phyloP scores from a whole-genome alignment of 495 filamentous ascomycete genomes.

The Penicillium samsonianum region DNA sequence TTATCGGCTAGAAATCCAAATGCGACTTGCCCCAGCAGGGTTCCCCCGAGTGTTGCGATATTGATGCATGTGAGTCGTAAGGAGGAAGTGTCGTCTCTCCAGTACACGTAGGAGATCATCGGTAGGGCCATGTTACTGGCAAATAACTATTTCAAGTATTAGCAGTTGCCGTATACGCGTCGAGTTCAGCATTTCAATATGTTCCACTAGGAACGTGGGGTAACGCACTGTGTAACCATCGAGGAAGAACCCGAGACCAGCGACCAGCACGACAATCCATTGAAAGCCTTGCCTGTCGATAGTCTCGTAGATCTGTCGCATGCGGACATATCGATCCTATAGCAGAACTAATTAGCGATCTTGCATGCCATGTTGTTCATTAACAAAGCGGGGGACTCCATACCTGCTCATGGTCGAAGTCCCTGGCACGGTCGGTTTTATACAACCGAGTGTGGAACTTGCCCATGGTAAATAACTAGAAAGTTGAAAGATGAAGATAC shows the following conservation, averaged over 20 bases:
- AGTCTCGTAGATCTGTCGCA: slow-evolving; percentile 51
- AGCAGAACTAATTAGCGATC: background rate
- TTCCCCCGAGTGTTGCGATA: slow-evolving; percentile 58
- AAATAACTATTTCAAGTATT: slow-evolving; percentile 46
- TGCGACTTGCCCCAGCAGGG: slow-evolving; percentile 58
- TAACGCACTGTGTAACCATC: slow-evolving; percentile 65
- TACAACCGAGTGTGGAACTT: slow-evolving; percentile 45
- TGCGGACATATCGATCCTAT: slow-evolving; percentile 51
- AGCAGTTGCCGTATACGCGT: slow-evolving; percentile 2
- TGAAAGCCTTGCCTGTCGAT: slow-evolving; percentile 51
- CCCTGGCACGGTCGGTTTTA: slow-evolving; percentile 51
- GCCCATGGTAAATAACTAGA: slow-evolving; percentile 28
- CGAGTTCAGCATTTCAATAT: background rate
- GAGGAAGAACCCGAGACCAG: slow-evolving; percentile 67
- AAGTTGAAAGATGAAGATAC: background rate
- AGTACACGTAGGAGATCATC: slow-evolving; percentile 64
- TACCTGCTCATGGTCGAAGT: slow-evolving; percentile 54
- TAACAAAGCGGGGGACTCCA: background rate
- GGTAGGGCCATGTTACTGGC: slow-evolving; percentile 65
- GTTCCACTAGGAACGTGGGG: background rate
- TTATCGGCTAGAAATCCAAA: slow-evolving; percentile 66
- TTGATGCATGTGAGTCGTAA: slow-evolving; percentile 55
- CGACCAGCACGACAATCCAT: slow-evolving; percentile 57
- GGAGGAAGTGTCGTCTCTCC: slow-evolving; percentile 44
- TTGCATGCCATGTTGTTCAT: background rate